These are phyloP conservation scores for Aspergillus unguis DNA, from an alignment of 2,329 filamentous ascomycete species.

Conservation along the genomic window DNA sequence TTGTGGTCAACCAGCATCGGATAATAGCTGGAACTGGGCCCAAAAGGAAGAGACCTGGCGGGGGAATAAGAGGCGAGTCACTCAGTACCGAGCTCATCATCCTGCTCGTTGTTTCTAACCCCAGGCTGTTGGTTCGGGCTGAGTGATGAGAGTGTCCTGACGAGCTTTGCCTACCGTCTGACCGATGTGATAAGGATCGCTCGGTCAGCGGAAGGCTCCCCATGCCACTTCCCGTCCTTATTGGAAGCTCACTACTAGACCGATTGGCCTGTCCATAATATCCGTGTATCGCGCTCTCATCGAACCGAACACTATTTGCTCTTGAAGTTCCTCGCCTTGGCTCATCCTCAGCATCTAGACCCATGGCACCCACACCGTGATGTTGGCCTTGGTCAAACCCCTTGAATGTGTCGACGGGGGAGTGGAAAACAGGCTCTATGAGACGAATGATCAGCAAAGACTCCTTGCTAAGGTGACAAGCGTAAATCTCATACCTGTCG, in stretches of 20 bases:
- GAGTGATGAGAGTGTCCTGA: conserved; percentile 78
- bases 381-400: conserved; percentile 81
- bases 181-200: conserved; percentile 88
- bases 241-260: conserved; percentile 77
- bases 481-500: conserved; percentile 66
- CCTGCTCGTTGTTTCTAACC: conserved; percentile 68
- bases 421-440: conserved; percentile 73
- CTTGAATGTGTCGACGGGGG: conserved; percentile 80
- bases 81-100: conserved; percentile 61
- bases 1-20: conserved; percentile 87
- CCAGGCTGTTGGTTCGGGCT: conserved; percentile 80
- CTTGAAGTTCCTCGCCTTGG: conserved; percentile 82
- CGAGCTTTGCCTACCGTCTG: conserved; percentile 90
- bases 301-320: conserved; percentile 95
- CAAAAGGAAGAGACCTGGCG: conserved; percentile 78
- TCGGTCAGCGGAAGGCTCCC: conserved; percentile 80
- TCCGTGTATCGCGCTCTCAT: conserved; percentile 89
- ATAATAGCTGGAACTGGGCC: conserved; percentile 91
- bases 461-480: neutral
- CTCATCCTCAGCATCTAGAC: conserved; percentile 81
- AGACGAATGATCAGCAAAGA: neutral
- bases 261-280: conserved; percentile 82
- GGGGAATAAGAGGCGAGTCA: conserved; percentile 71
- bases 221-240: conserved; percentile 74
- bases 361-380: conserved; percentile 74